Conservation (phyloP, 1,284 basidiomycete genomes). For the Apiotrichum laibachii region DNA sequence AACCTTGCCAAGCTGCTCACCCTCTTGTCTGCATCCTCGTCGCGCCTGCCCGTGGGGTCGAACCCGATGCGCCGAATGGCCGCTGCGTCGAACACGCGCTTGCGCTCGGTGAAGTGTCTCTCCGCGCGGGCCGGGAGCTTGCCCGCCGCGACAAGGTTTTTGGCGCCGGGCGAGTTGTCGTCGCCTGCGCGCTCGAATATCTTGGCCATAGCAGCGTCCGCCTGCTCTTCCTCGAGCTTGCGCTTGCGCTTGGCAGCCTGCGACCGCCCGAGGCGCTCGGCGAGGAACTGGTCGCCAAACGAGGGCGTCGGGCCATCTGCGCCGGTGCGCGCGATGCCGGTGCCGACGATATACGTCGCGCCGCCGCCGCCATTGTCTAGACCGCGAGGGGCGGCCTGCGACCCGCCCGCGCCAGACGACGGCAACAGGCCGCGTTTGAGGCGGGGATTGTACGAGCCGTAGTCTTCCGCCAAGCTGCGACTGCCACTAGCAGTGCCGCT, state of each 20-base stretch:
- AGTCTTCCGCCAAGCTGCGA: constrained; percentile 53
- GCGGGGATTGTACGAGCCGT: constrained; percentile 60
- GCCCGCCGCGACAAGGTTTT: constrained; percentile 57
- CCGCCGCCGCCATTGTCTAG: constrained; percentile 50
- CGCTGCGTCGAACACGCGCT: constrained; percentile 41
- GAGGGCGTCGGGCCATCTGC: constrained; percentile 11
- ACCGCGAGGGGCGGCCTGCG: constrained; percentile 28
- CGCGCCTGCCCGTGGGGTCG: constrained; percentile 35
- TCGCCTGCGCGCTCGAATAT: constrained; percentile 54
- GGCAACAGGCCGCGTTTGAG: constrained; percentile 51
- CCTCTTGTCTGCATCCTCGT: constrained; percentile 22
- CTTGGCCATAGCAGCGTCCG: constrained; percentile 60
- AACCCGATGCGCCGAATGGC: constrained; percentile 48
- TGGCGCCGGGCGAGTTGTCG: constrained; percentile 34
- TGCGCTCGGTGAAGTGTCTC: constrained; percentile 23
- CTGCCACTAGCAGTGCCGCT: constrained; percentile 29
- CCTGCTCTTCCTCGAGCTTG: constrained; percentile 59
- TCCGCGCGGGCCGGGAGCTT: constrained; percentile 29
- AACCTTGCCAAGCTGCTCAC: constrained; percentile 19
- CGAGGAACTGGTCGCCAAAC: constrained; percentile 55
- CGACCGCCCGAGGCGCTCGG: constrained; percentile 67
- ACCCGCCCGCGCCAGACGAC: constrained; percentile 12
- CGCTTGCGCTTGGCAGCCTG: constrained; percentile 64
- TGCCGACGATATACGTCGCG: constrained; percentile 77
- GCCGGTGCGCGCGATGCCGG: constrained; percentile 56